Conservation (phyloP, 2,329 filamentous ascomycete species). For the Juglanconis oblonga region DNA sequence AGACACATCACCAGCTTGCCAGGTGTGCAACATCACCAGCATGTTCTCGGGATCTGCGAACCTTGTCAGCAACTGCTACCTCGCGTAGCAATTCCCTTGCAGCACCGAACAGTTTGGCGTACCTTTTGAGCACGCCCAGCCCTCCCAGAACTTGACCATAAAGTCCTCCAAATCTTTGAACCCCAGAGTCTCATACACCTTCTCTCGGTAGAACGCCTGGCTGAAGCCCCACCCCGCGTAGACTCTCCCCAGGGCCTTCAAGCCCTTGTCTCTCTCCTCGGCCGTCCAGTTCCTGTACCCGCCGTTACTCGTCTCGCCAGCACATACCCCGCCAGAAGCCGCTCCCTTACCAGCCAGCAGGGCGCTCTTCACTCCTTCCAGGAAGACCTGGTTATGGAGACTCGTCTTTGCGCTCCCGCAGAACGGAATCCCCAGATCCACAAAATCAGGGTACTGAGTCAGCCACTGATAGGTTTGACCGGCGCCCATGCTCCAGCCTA, state of each 20-base stretch:
- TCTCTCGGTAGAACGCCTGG: slow-evolving; percentile 73
- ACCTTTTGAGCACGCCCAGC: slow-evolving; percentile 50
- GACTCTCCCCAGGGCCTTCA: slow-evolving; percentile 70
- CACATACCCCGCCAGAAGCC: slow-evolving; percentile 19
- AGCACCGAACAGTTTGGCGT: background rate
- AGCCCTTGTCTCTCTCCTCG: slow-evolving; percentile 31
- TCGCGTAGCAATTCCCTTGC: background rate
- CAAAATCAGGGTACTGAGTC: slow-evolving; percentile 46
- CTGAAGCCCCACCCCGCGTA: slow-evolving; percentile 83
- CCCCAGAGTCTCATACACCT: slow-evolving; percentile 63
- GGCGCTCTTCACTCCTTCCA: slow-evolving; percentile 51
- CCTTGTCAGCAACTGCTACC: background rate
- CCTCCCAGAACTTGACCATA: slow-evolving; percentile 72
- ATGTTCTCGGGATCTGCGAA: slow-evolving; percentile 33
- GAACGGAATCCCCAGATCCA: slow-evolving; percentile 43
- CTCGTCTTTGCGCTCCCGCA: slow-evolving; percentile 50
- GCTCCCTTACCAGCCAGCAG: slow-evolving; percentile 35
- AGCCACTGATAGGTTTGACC: slow-evolving; percentile 52
- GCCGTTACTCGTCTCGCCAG: background rate
- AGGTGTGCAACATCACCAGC: slow-evolving; percentile 59
- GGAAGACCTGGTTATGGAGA: slow-evolving; percentile 51
- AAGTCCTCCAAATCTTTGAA: slow-evolving; percentile 71
- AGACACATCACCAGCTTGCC: slow-evolving; percentile 72
- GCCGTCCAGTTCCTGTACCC: slow-evolving; percentile 17
- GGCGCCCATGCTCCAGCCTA: slow-evolving; percentile 58